These are phyloP conservation scores for Handroanthus guayacan DNA, from an alignment of 257 asterid genomes.

Conservation along the genomic window DNA sequence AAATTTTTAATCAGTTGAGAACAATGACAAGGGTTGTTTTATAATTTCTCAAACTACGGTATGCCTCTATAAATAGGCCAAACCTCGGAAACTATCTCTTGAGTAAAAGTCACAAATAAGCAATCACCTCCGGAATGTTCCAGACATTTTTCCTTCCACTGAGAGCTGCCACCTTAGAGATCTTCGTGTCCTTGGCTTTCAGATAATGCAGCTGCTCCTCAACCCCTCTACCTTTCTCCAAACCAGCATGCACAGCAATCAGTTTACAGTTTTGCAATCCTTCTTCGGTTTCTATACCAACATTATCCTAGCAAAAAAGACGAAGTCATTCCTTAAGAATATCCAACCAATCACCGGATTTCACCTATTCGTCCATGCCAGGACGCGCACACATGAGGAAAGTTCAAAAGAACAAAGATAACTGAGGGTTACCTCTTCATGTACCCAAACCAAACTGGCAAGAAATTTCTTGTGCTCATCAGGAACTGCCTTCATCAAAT, in stretches of 20 bases:
- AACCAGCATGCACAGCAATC: constrained; percentile 90
- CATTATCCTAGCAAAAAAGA: constrained; percentile 59
- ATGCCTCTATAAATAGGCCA: no score
- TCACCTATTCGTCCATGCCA: not conserved
- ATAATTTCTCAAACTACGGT: no score
- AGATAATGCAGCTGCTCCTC: constrained; percentile 67
- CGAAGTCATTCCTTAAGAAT: not conserved
- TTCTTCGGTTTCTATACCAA: constrained; percentile 66
- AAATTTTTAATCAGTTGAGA: no score
- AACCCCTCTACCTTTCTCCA: constrained; percentile 69
- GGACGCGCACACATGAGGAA: not conserved
- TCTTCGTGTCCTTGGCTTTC: constrained; percentile 82
- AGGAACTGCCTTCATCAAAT: constrained; percentile 79
- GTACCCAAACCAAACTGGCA: constrained; percentile 91
- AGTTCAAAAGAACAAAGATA: not conserved
- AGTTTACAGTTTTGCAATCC: constrained; percentile 71
- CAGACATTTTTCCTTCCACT: constrained; percentile 86
- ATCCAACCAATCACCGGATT: not conserved
- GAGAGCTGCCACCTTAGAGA: constrained; percentile 79
- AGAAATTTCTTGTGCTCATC: constrained; percentile 87
- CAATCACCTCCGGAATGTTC: constrained; percentile 82
- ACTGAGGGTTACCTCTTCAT: constrained; percentile 68
- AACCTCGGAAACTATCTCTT: not conserved
- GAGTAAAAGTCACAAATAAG: not conserved
- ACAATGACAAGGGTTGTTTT: no score